Base-by-base conservation (phyloP, 2,329 filamentous ascomycete genomes). In the Sporothrix mexicana region DNA sequence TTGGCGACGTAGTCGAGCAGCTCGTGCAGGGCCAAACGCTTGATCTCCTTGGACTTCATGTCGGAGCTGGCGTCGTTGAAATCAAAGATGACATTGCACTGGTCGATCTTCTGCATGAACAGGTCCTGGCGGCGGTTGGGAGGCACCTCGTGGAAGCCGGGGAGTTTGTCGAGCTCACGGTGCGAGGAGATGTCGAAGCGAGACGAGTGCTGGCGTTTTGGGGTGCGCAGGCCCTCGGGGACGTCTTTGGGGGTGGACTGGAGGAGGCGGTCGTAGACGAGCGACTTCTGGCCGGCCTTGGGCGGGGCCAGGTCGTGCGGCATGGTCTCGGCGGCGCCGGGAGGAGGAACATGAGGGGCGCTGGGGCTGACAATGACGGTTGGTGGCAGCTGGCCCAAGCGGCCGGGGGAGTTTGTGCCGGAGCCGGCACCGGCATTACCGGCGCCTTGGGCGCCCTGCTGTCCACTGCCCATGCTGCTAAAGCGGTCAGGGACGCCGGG, bases 21-120 rank as follows among this genome's bases (percentile, higher is more conserved):
- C 82, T 99, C 96, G 81, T 99, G 96, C 61, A 99, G 87, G 57
- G 96, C 96, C 77, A 99, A 85, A 79, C 96, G 90, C 86, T 99
- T 99, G 87, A 99, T 98, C 84, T 99, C 96, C 85, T 99, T 99
- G 66, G 95, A 97, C 83, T 99, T 99, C 95, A 99, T 98, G 81
- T 99, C 96, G 77, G 92, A 95, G 76, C 93, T 97, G 67, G 95
- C 94, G 82, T 99, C 96, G 81, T 98, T 99, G 85, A 99, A 99
- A 84, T 99, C 96, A 80, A 99, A 99, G 79, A 99, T 99, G 85
- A 99, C 97, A 81, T 99, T 99, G 86, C 96, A 99, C 82, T 99
- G 96, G 79, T 98, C 96, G 78, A 99, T 96, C 87, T 99, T 99
- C 81, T 98, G 95, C 95, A 99, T 98, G 84, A 99, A 99, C 20